Evolutionary conservation across 179 eudicot genomes (phyloP), one percentile per base, ranked within the genome.

Genomic region (Vitellaria paradoxa): DNA sequence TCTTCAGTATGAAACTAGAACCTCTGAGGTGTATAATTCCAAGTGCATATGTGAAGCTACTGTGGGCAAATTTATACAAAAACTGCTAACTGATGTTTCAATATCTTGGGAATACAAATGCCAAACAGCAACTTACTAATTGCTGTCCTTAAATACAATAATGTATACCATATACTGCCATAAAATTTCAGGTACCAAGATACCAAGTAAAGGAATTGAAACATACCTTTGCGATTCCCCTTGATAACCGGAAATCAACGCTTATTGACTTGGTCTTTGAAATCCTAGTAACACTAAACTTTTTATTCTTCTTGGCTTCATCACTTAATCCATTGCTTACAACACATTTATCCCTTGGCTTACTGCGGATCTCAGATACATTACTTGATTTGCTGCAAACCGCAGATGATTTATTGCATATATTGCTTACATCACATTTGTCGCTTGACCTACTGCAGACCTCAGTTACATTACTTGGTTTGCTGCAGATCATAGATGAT

Each of bases 201-300:
- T 61, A 64, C 50, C 37, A 70, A 68, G 56, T 23, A 66, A 52
- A 46, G 72, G 42, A 76, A 49, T 11, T 5, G 76, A 72, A 81
- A 70, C 85, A 78, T 81, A 95, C 99, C 96, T 91, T 89, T 49
- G 98, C 92, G 77, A 96, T 96, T 80, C 99, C 99, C 84, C 96
- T 89, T 30, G 99, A 93, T 78, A 96, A 84, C 65, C 98, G 96
- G 45, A 93, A 83, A 85, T 96, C 99, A 70, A 96, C 89, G 80
- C 85, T 93, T 84, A 96, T 89, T 57, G 99, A 89, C 83, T 87
- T 93, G 72, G 93, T 81, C 84, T 89, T 93, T 17, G 97, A 87
- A 85, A 91, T 85, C 78, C 94, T 87, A 79, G 91, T 81, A 81
- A 87, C 89, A 78, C 88, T 82, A 75, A 87, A 86, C 82, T 88